Conservation (phyloP, 306 rosid genomes). For the Abrus precatorius region DNA sequence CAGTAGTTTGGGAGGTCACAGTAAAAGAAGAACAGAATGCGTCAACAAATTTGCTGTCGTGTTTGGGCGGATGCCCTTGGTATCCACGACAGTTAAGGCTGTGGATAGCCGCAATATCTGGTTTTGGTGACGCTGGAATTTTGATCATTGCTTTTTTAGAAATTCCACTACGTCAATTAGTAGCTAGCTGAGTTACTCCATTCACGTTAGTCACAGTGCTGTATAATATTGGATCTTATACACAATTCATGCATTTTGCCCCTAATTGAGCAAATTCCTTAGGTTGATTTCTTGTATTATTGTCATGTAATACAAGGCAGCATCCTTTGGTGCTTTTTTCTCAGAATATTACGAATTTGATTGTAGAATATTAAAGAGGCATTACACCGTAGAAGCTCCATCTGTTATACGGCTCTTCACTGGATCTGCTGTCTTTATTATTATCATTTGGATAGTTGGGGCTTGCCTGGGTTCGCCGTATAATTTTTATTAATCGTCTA, state of each 20-base stretch:
- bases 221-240: constrained; percentile 51
- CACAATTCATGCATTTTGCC: constrained; percentile 48
- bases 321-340: constrained; percentile 46
- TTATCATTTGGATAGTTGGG: not conserved
- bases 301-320: constrained; percentile 55
- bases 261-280: constrained; percentile 50
- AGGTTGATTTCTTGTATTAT: constrained; percentile 62
- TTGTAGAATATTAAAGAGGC: constrained; percentile 46
- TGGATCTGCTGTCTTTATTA: not conserved
- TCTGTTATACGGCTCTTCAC: not conserved
- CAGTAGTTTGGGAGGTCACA: constrained; percentile 96
- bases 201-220: constrained; percentile 52
- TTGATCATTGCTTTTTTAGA: constrained; percentile 43
- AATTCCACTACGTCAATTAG: constrained; percentile 48
- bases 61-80: constrained; percentile 84
- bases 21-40: constrained; percentile 77
- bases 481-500: not conserved
- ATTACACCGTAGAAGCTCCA: constrained; percentile 20
- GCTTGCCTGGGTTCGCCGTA: not conserved
- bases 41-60: constrained; percentile 70
- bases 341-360: constrained; percentile 30
- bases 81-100: constrained; percentile 81
- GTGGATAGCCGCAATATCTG: constrained; percentile 85
- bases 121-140: constrained; percentile 75
- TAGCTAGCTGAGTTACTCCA: constrained; percentile 45